Base-by-base conservation (phyloP, 192 early-diverging fungal genomes). In the Allomyces arbusculus region DNA sequence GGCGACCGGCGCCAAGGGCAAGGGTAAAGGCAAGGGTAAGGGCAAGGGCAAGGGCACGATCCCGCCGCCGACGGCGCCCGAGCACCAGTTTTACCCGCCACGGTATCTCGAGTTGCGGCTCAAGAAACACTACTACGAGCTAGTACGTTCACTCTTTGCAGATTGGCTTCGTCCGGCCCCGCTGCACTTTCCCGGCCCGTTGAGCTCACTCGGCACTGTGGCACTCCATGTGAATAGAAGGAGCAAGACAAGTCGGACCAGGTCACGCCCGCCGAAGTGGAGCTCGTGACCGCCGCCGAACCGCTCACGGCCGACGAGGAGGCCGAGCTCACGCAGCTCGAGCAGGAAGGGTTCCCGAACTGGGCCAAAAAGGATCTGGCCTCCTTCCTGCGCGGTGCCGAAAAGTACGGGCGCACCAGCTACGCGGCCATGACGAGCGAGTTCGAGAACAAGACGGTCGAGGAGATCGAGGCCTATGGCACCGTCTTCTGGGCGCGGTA, bases 331-430 rank as follows among this genome's bases (percentile, higher is more conserved):
- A 9, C 33, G 33, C 33, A 71, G 66, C 75, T 83, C 5, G 72
- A 72, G 43, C 40, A 58, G 70, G 72, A 91, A 76, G 90, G 89
- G 7, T 99, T 95, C 71, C 84, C 84, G 33, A 86, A 84, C 71
- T 99, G 95, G 95, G 80, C 82, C 45, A 90, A 88, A 65, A 85
- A 86, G 28, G 95, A 99, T 62, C 97, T 95, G 74, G 81, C 79
- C 61, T 77, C 79, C 12, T 94, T 95, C 67, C 82, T 91, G 70
- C 89, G 89, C 61, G 91, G 89, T 7, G 82, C 84, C 69, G 92
- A 91, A 64, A 86, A 80, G 72, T 87, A 87, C 69, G 95, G 95
- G 6, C 86, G 87, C 58, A 63, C 84, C 69, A 84, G 88, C 66
- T 67, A 95, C 64, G 67, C 72, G 10, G 77, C 83, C 44, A 90